Percentiles rank a stretch among this genome's conserved stretches.
These are phyloP conservation scores for Candida ascalaphidarum DNA, from an alignment of 805 yeast species.

Conservation along the genomic window DNA sequence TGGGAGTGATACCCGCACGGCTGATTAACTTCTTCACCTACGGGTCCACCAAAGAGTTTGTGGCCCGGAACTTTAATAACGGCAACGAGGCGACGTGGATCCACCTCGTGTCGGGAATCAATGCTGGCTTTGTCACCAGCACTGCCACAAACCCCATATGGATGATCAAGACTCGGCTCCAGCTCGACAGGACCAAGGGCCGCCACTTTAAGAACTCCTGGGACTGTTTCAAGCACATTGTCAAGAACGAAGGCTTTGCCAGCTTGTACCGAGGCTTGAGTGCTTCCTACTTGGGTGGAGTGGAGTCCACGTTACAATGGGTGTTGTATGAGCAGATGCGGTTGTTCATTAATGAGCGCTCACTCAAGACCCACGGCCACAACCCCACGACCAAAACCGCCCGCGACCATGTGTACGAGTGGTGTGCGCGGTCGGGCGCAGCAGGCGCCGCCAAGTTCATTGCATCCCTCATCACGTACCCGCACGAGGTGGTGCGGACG, in stretches of 20 bases:
- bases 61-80: conserved; percentile 58
- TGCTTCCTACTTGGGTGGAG: conserved; percentile 90
- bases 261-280: conserved; percentile 88
- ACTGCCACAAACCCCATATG: conserved; percentile 98
- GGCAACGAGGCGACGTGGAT: conserved; percentile 79
- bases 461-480: conserved; percentile 90
- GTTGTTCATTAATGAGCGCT: conserved; percentile 46
- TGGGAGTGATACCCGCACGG: conserved; percentile 97
- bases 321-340: conserved; percentile 94
- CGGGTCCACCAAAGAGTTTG: conserved; percentile 79
- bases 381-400: conserved; percentile 27
- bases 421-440: conserved; percentile 95
- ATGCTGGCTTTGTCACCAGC: conserved; percentile 90
- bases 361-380: conserved; percentile 26
- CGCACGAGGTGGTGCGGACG: conserved; percentile 96
- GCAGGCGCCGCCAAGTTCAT: conserved; percentile 95
- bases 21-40: conserved; percentile 94
- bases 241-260: conserved; percentile 66
- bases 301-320: conserved; percentile 93
- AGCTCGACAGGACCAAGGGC: conserved; percentile 66
- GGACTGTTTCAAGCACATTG: conserved; percentile 70
- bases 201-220: conserved; percentile 72
- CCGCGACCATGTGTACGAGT: conserved; percentile 64
- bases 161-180: conserved; percentile 92
- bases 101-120: conserved; percentile 77